A percentile compares a stretch with the other conserved stretches of the same genome.
Conservation (phyloP, 2,329 filamentous ascomycete species). For the Claviceps sp. region DNA sequence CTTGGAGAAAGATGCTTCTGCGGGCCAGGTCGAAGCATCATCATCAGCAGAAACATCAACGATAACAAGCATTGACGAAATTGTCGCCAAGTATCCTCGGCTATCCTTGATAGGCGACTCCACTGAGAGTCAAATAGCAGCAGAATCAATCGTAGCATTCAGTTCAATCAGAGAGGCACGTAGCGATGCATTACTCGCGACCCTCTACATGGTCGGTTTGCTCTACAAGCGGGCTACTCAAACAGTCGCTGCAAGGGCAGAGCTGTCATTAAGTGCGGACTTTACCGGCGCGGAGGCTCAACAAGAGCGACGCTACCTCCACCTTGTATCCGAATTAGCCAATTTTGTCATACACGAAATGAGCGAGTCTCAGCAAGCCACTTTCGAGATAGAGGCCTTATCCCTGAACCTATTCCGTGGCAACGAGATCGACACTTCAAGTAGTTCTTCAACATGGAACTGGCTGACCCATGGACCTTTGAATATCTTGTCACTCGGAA, state of each 20-base stretch:
- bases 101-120: conserved; percentile 11
- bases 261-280: conserved; percentile 20
- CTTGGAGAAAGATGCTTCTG: conserved; percentile 8
- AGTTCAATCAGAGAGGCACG: conserved; percentile 16
- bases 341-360: conserved; percentile 24
- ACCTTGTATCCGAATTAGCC: conserved; percentile 22
- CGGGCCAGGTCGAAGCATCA: conserved; percentile 10
- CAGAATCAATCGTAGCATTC: conserved; percentile 4
- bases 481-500: conserved; percentile 24
- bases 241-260: conserved; percentile 7
- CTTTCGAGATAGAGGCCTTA: conserved; percentile 19
- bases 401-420: conserved; percentile 25
- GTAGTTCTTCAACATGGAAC: conserved; percentile 12
- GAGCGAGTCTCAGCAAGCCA: conserved; percentile 22
- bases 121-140: neutral
- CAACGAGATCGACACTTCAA: conserved; percentile 8
- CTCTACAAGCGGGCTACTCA: conserved; percentile 30
- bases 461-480: conserved; percentile 19
- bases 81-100: conserved; percentile 16
- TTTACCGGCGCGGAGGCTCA: conserved; percentile 15
- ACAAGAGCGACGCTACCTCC: conserved; percentile 22
- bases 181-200: conserved; percentile 25
- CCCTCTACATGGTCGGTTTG: conserved; percentile 22
- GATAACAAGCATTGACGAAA: conserved; percentile 2
- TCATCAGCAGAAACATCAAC: conserved; percentile 4